A percentile compares a stretch with the other conserved stretches of the same genome.
Conservation (phyloP, 441 rosid genomes). For the Geranium incanum region DNA sequence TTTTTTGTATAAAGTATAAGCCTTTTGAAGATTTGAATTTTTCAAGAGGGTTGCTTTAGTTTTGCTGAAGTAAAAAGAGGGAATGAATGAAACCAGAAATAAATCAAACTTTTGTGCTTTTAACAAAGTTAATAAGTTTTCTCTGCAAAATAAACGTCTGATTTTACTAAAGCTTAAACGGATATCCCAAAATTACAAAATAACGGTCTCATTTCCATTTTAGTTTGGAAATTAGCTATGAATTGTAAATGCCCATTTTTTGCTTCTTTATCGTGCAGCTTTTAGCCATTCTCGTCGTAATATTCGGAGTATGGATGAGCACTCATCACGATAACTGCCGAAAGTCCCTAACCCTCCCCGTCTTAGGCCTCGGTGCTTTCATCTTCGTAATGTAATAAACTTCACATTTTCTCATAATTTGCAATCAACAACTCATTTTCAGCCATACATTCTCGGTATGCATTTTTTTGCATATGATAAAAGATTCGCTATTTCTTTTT, state of each 20-base stretch:
- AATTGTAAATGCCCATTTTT: slow-evolving; percentile 3
- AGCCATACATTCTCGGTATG: neutral
- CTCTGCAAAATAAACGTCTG: too few relatives aligned
- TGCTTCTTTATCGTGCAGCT: slow-evolving; percentile 41
- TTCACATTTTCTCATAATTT: slow-evolving; percentile 14
- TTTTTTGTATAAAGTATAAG: neutral
- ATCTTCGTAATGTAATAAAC: slow-evolving; percentile 55
- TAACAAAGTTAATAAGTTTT: too few relatives aligned
- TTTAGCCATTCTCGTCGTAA: slow-evolving; percentile 56
- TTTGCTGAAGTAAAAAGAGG: too few relatives aligned
- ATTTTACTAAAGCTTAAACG: too few relatives aligned
- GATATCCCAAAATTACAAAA: too few relatives aligned
- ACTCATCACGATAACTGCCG: slow-evolving; percentile 77
- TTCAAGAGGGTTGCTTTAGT: neutral
- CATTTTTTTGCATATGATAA: neutral
- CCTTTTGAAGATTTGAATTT: neutral
- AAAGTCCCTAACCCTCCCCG: slow-evolving; percentile 75
- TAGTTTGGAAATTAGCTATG: neutral
- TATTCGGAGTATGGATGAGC: slow-evolving; percentile 93
- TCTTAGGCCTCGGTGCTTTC: slow-evolving; percentile 70
- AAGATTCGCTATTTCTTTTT: slow-evolving; percentile 8
- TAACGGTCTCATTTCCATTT: neutral
- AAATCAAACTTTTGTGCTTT: too few relatives aligned
- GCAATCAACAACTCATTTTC: neutral
- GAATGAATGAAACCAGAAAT: too few relatives aligned